These are phyloP conservation scores for Salvia hispanica DNA, from an alignment of 257 asterid genomes.

Conservation along the genomic window DNA sequence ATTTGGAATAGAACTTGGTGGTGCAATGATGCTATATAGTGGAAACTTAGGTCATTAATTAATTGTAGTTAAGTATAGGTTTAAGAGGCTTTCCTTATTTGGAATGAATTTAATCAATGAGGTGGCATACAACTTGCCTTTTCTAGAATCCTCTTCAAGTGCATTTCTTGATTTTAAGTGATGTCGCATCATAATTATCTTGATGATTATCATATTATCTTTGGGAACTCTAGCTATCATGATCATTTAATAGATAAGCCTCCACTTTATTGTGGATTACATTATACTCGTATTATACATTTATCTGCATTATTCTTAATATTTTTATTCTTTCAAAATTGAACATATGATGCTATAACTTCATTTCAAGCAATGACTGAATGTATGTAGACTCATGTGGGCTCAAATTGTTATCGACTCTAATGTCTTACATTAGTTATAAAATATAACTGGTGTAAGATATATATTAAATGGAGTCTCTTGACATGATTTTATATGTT, in stretches of 20 bases:
- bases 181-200: not conserved
- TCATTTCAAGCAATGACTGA: too few species aligned
- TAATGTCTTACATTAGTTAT: too few species aligned
- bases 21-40: constrained; percentile 38
- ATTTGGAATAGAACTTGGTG: constrained; percentile 24
- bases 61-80: not conserved
- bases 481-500: too few species aligned
- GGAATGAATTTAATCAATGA: constrained; percentile 35
- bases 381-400: too few species aligned
- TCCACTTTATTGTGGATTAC: not conserved
- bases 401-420: too few species aligned
- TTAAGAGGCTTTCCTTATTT: constrained; percentile 33
- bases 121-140: not conserved
- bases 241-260: not conserved
- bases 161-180: not conserved
- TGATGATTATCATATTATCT: not conserved
- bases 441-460: too few species aligned
- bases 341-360: too few species aligned
- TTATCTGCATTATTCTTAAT: too few species aligned
- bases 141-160: constrained; percentile 16
- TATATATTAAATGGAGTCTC: too few species aligned
- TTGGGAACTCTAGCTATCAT: not conserved
- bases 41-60: constrained; percentile 9
- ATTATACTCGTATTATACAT: too few species aligned
- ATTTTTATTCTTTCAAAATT: too few species aligned